Percentiles rank a stretch among this genome's conserved stretches.
These are phyloP conservation scores for Claviceps cyperi DNA, from an alignment of 2,329 filamentous ascomycete species.

Conservation along the genomic window DNA sequence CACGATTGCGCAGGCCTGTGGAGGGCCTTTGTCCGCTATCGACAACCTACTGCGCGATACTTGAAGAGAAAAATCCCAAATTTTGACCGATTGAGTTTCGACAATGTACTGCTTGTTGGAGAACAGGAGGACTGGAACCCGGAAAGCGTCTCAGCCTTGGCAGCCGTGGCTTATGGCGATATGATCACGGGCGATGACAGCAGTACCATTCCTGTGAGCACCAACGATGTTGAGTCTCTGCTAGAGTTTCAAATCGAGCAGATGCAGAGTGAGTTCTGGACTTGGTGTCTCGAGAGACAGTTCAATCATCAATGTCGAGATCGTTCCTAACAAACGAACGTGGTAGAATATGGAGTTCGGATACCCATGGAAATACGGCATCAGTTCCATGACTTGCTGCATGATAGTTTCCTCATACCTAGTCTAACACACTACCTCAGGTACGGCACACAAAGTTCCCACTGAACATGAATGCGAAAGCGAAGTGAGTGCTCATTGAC, in stretches of 20 bases:
- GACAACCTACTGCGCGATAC: constrained; percentile 55
- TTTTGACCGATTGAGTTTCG: constrained; percentile 42
- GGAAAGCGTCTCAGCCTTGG: constrained; percentile 29
- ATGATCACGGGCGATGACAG: constrained; percentile 30
- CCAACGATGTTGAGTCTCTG: constrained; percentile 65
- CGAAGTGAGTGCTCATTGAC: not conserved
- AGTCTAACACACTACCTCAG: constrained; percentile 64
- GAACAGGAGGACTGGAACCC: constrained; percentile 35
- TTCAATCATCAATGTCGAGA: no score
- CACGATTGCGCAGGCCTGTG: constrained; percentile 66
- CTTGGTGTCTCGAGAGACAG: not conserved
- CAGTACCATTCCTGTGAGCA: constrained; percentile 43
- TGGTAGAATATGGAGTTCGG: constrained; percentile 56
- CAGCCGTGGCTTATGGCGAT: constrained; percentile 36
- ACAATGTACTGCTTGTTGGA: constrained; percentile 36
- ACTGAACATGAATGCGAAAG: not conserved
- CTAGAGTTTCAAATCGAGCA: constrained; percentile 80
- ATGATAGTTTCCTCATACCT: constrained; percentile 52
- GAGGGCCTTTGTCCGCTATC: constrained; percentile 68
- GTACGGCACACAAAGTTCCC: constrained; percentile 20
- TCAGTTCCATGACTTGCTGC: constrained; percentile 55
- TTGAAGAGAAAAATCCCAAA: constrained; percentile 49
- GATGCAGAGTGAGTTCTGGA: constrained; percentile 52
- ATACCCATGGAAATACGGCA: constrained; percentile 59
- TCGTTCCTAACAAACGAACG: no score